These are phyloP conservation scores for Phoma sp. DNA, from an alignment of 2,329 filamentous ascomycete species.

Conservation along the genomic window DNA sequence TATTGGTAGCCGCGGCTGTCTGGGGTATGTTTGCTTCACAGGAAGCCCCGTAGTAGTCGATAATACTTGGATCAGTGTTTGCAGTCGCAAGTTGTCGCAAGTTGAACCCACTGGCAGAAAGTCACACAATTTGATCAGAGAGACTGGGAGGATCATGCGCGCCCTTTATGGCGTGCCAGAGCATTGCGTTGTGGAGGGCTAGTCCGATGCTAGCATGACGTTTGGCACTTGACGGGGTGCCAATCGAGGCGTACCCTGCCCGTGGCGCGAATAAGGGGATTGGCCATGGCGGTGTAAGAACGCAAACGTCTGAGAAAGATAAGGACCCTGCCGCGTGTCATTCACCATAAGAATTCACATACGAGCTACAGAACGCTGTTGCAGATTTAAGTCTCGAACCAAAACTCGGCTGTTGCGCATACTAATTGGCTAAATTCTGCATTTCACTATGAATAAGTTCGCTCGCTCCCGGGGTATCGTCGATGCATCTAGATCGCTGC, in stretches of 20 bases:
- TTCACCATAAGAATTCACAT: conserved; percentile 1
- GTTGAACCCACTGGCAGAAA: neutral
- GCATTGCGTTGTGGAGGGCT: conserved; percentile 7
- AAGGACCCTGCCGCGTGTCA: conserved; percentile 15
- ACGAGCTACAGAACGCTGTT: conserved; percentile 3
- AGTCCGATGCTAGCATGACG: conserved; percentile 12
- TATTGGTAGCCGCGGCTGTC: neutral
- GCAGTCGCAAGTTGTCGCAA: neutral
- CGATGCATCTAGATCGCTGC: conserved; percentile 22
- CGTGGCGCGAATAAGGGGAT: conserved; percentile 5
- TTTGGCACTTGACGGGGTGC: conserved; percentile 12
- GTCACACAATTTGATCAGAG: neutral
- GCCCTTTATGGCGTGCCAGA: conserved; percentile 16
- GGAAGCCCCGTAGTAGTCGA: too few species aligned
- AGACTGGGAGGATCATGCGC: conserved; percentile 6
- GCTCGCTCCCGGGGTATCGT: conserved; percentile 36
- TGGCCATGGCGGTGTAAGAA: conserved; percentile 8
- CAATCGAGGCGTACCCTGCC: conserved; percentile 12
- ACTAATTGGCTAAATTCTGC: conserved; percentile 21
- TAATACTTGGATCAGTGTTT: neutral
- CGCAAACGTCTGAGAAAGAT: conserved; percentile 13
- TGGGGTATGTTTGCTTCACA: neutral
- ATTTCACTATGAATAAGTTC: conserved; percentile 28
- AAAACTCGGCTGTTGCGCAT: conserved; percentile 7
- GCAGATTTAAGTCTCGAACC: neutral